These are phyloP conservation scores for Eucalyptus tenuipes DNA, from an alignment of 345 rosid genomes.

Conservation along the genomic window DNA sequence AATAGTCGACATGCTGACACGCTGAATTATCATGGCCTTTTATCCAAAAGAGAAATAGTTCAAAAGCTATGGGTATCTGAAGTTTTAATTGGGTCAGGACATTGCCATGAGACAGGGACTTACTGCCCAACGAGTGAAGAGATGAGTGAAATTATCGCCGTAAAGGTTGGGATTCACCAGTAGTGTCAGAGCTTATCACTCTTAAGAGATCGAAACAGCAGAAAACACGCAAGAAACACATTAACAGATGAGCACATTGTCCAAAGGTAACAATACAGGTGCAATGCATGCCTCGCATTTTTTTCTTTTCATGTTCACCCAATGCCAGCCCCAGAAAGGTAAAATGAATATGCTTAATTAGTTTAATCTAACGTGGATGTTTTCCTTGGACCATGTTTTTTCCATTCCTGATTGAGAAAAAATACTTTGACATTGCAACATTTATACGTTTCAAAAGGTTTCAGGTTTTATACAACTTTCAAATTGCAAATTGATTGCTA, in stretches of 20 bases:
- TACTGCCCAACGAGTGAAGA: neutral
- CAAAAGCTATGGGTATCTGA: neutral
- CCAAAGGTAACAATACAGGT: neutral
- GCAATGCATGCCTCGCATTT: neutral
- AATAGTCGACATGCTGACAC: fast-evolving
- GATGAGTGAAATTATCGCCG: neutral
- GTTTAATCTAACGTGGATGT: neutral
- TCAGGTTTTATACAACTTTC: neutral
- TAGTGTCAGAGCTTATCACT: neutral
- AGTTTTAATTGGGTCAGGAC: neutral
- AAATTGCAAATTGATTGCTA: neutral
- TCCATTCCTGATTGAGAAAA: neutral
- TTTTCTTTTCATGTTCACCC: neutral
- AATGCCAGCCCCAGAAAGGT: neutral
- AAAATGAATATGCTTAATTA: neutral
- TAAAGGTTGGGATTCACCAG: neutral
- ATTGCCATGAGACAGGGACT: neutral
- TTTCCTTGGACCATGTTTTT: neutral
- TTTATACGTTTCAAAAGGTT: neutral
- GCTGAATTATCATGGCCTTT: neutral
- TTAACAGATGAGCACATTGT: neutral
- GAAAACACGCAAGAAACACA: neutral
- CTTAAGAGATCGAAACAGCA: neutral
- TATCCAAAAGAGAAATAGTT: neutral
- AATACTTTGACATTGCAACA: neutral